phyloP scores from a whole-genome alignment of 371 early-diverging fungal genomes.

The Rhizopus microsporus region DNA sequence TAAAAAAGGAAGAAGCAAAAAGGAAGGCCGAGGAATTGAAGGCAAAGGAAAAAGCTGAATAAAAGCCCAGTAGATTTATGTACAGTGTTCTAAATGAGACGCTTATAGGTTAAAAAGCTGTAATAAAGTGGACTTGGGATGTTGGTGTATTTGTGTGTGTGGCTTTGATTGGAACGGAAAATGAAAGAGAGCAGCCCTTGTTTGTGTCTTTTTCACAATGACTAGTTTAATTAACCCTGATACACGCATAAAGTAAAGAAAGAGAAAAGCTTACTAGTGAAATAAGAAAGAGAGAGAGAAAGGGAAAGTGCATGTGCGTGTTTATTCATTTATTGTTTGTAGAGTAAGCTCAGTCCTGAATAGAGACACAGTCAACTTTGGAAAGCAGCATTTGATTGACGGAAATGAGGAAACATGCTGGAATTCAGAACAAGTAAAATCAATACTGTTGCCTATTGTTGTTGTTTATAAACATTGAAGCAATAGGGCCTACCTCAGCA shows the following conservation, averaged over 20 bases:
- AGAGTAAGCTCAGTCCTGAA: constrained; percentile 92
- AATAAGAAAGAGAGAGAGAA: too few relatives aligned
- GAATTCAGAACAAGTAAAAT: constrained; percentile 86
- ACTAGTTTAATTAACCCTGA: constrained; percentile 52
- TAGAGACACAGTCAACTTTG: constrained; percentile 74
- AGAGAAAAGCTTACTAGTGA: neutral
- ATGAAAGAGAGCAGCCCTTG: neutral
- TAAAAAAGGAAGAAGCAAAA: constrained; percentile 34
- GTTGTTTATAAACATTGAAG: neutral
- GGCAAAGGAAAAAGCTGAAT: constrained; percentile 3
- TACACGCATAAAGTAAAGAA: constrained; percentile 60
- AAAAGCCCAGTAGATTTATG: neutral
- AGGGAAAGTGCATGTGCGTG: neutral
- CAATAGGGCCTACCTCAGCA: constrained; percentile 79
- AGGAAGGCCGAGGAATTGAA: constrained; percentile 28
- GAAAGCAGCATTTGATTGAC: constrained; percentile 83
- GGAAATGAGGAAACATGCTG: constrained; percentile 86
- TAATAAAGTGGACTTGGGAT: too few relatives aligned
- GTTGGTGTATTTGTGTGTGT: neutral
- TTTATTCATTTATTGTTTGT: neutral
- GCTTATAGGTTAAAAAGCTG: too few relatives aligned
- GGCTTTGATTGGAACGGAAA: neutral
- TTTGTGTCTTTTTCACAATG: constrained; percentile 24
- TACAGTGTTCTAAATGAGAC: too few relatives aligned
- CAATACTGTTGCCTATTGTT: neutral